Evolutionary conservation across 768 basidiomycete genomes (phyloP).

Genomic region (Hygrocybe punicea): DNA sequence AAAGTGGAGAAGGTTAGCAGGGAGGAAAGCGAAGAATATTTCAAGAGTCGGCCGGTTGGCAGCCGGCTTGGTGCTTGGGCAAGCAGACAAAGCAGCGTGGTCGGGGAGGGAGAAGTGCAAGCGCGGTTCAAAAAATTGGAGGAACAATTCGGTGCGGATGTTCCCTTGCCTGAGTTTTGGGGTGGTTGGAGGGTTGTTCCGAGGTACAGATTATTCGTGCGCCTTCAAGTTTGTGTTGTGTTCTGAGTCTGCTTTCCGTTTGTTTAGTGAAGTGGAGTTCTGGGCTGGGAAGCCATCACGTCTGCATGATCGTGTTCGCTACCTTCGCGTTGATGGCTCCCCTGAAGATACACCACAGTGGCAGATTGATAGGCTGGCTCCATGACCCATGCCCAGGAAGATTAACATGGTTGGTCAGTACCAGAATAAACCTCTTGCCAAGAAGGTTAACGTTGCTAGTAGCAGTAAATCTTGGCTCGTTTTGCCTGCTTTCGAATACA

Average conservation of each 20-base stretch:
- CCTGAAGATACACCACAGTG: slow-evolving; percentile 55
- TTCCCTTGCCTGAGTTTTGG: slow-evolving; percentile 89
- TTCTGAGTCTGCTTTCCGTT: slow-evolving; percentile 10
- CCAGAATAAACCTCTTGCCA: too few relatives aligned
- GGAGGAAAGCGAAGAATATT: slow-evolving; percentile 82
- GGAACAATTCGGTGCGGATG: slow-evolving; percentile 54
- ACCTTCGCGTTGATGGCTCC: slow-evolving; percentile 52
- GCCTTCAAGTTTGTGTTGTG: not conserved
- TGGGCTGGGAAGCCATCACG: slow-evolving; percentile 97
- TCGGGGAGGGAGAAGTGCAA: slow-evolving; percentile 69
- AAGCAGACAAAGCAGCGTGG: slow-evolving; percentile 79
- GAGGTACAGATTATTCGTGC: slow-evolving; percentile 46
- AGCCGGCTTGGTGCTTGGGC: slow-evolving; percentile 92
- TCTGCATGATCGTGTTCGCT: slow-evolving; percentile 85
- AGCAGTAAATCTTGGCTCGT: too few relatives aligned
- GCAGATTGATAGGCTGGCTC: slow-evolving; percentile 77
- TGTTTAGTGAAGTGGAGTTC: slow-evolving; percentile 92
- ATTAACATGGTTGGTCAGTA: too few relatives aligned
- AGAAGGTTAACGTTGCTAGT: too few relatives aligned
- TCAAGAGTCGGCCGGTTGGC: slow-evolving; percentile 72
- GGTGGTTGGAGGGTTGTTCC: slow-evolving; percentile 96
- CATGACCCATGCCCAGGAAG: too few relatives aligned
- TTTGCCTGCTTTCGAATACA: too few relatives aligned
- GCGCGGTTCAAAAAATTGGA: slow-evolving; percentile 56
- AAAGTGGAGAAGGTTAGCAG: slow-evolving; percentile 71